Evolutionary conservation across 2,329 filamentous ascomycete species (phyloP).

Genomic region (Plectosphaerella plurivora): DNA sequence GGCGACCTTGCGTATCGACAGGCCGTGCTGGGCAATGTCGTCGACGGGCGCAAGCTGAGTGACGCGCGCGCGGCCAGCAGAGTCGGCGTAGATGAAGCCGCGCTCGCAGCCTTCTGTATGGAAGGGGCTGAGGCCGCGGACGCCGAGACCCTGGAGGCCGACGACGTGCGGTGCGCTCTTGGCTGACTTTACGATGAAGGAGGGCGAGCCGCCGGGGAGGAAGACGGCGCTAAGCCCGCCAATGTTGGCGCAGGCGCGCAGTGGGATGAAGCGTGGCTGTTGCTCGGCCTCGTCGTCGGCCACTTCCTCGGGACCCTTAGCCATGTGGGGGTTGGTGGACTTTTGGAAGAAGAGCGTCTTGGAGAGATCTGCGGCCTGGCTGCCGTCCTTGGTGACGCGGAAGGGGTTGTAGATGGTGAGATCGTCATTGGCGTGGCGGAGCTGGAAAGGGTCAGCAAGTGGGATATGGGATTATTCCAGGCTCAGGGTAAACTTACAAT

Average conservation of each 20-base stretch:
- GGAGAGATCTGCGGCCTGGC: slow-evolving; percentile 38
- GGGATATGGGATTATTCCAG: slow-evolving; percentile 3
- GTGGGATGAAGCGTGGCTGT: slow-evolving; percentile 42
- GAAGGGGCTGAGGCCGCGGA: slow-evolving; percentile 70
- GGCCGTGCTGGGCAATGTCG: slow-evolving; percentile 69
- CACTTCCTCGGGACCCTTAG: slow-evolving; percentile 47
- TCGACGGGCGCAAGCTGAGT: slow-evolving; percentile 64
- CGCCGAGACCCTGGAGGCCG: slow-evolving; percentile 62
- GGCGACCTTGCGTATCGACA: slow-evolving; percentile 68
- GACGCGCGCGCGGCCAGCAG: slow-evolving; percentile 66
- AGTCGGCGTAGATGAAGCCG: slow-evolving; percentile 80
- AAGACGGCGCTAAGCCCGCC: slow-evolving; percentile 78
- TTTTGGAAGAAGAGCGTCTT: slow-evolving; percentile 72
- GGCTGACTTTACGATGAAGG: slow-evolving; percentile 77
- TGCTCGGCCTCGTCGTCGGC: slow-evolving; percentile 46
- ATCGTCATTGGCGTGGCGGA: slow-evolving; percentile 77
- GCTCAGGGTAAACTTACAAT: slow-evolving; percentile 53
- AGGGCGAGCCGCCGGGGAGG: slow-evolving; percentile 72
- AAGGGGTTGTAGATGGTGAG: slow-evolving; percentile 85
- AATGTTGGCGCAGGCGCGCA: slow-evolving; percentile 60
- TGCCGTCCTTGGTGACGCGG: slow-evolving; percentile 32
- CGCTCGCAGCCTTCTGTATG: slow-evolving; percentile 72
- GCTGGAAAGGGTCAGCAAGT: slow-evolving; percentile 34
- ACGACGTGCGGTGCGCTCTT: slow-evolving; percentile 73
- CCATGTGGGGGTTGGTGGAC: slow-evolving; percentile 62